Percentiles rank a stretch among this genome's conserved stretches.
Evolutionary conservation across 2,329 filamentous ascomycete species (phyloP).

Genomic region (Fusarium sp.): DNA sequence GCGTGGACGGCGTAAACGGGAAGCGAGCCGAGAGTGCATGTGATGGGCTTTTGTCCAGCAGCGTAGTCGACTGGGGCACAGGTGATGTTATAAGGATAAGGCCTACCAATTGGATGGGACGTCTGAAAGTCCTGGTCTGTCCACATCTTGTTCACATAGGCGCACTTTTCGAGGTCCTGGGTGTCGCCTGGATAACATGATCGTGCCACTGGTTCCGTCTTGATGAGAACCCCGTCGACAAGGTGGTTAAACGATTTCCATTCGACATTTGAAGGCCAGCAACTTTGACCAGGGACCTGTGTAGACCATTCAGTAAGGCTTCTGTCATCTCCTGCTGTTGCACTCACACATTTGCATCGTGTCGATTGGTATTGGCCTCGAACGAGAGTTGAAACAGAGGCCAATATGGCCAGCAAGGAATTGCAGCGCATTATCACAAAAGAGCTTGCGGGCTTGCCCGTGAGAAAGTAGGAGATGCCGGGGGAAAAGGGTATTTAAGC

Average conservation of each 20-base stretch:
- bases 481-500: background rate
- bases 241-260: slow-evolving; percentile 11
- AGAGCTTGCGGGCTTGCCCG: background rate
- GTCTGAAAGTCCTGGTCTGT: slow-evolving; percentile 34
- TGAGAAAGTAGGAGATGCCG: background rate
- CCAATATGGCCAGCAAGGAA: background rate
- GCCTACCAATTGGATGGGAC: slow-evolving; percentile 29
- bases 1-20: slow-evolving; percentile 28
- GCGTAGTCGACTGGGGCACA: slow-evolving; percentile 27
- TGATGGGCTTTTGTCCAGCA: slow-evolving; percentile 15
- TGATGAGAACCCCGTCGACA: slow-evolving; percentile 18
- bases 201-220: slow-evolving; percentile 26
- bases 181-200: slow-evolving; percentile 29
- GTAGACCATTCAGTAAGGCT: background rate
- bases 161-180: slow-evolving; percentile 21
- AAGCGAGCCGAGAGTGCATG: slow-evolving; percentile 23
- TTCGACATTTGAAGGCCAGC: slow-evolving; percentile 19
- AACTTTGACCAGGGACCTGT: slow-evolving; percentile 24
- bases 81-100: slow-evolving; percentile 36
- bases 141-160: slow-evolving; percentile 33
- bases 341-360: slow-evolving; percentile 30
- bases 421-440: background rate
- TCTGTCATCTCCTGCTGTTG: background rate
- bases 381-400: background rate
- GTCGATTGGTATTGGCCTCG: background rate